Percentiles rank a stretch among this genome's conserved stretches.
phyloP scores from a whole-genome alignment of 257 asterid species.

The Solanum pinnatisectum region DNA sequence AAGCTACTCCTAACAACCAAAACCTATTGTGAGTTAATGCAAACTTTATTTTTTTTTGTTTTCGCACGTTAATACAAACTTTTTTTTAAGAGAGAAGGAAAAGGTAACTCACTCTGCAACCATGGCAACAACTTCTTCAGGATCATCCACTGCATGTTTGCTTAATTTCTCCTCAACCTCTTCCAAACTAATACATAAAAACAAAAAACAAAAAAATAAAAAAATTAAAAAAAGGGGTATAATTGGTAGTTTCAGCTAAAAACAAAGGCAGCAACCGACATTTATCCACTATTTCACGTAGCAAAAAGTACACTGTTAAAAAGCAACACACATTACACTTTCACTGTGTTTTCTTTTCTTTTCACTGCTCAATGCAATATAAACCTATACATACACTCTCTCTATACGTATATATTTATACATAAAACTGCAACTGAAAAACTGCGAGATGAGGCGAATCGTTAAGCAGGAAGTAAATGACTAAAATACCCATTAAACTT shows the following conservation, averaged over 20 bases:
- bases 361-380: slow-evolving; percentile 23
- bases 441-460: background rate
- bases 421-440: slow-evolving; percentile 13
- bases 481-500: slow-evolving; percentile 8
- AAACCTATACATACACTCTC: background rate
- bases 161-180: slow-evolving; percentile 44
- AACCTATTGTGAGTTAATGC: slow-evolving; percentile 26
- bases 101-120: slow-evolving; percentile 66
- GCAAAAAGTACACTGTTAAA: slow-evolving; percentile 5
- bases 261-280: slow-evolving; percentile 29
- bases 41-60: background rate
- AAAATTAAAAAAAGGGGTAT: background rate
- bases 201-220: background rate
- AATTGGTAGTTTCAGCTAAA: slow-evolving; percentile 15
- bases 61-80: background rate
- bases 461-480: background rate
- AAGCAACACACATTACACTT: slow-evolving; percentile 3
- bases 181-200: slow-evolving; percentile 40
- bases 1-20: slow-evolving; percentile 15
- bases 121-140: slow-evolving; percentile 77
- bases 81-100: background rate
- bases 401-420: background rate
- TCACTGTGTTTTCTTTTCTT: background rate
- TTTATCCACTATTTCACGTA: slow-evolving; percentile 13
- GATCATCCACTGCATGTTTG: slow-evolving; percentile 77